phyloP scores from a whole-genome alignment of 2,329 filamentous ascomycete species.

The Colletotrichum plurivorum region DNA sequence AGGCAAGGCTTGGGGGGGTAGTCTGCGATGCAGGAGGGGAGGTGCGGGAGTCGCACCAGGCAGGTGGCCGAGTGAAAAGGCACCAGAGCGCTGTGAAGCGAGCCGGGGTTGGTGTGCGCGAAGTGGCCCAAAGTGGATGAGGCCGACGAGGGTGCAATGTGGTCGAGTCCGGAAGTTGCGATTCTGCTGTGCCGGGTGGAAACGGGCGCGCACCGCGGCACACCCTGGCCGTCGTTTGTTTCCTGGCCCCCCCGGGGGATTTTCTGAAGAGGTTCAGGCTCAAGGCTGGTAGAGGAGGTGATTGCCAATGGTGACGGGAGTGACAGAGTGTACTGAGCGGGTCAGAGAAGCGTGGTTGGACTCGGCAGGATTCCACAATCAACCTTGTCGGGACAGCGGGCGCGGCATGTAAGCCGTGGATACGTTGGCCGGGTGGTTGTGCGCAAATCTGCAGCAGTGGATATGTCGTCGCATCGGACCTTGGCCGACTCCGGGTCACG shows the following conservation, averaged over 20 bases:
- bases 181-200: conserved; percentile 36
- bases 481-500: conserved; percentile 18
- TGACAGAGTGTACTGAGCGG: conserved; percentile 6
- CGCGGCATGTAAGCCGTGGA: conserved; percentile 13
- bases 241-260: neutral
- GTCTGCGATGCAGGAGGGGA: conserved; percentile 23
- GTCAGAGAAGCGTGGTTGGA: neutral
- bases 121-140: conserved; percentile 36
- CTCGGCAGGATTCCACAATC: conserved; percentile 15
- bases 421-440: conserved; percentile 20
- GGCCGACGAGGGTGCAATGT: conserved; percentile 23
- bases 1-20: conserved; percentile 9
- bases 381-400: conserved; percentile 16
- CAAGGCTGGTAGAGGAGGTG: neutral
- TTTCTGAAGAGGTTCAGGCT: neutral
- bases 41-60: conserved; percentile 18
- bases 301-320: too few species aligned
- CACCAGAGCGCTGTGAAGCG: conserved; percentile 11
- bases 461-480: conserved; percentile 28
- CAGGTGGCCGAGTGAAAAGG: conserved; percentile 32
- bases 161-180: conserved; percentile 30
- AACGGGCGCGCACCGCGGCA: conserved; percentile 29
- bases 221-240: conserved; percentile 16
- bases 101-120: conserved; percentile 22
- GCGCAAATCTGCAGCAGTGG: conserved; percentile 11